These are phyloP conservation scores for Lentinula guzmanii DNA, from an alignment of 768 basidiomycete genomes.

Conservation along the genomic window DNA sequence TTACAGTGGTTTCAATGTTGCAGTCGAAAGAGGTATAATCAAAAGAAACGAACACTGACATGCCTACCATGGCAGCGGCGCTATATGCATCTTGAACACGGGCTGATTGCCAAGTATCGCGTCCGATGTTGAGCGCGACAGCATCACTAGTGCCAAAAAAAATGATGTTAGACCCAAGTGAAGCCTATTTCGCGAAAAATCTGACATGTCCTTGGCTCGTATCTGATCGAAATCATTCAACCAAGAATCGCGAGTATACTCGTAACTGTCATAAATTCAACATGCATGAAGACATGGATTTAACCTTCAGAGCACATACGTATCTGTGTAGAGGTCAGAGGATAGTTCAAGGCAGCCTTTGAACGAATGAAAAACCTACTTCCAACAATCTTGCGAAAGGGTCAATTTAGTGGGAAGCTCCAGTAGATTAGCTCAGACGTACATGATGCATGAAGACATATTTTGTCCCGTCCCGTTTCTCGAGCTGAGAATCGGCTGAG, in stretches of 20 bases:
- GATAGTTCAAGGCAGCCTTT: neutral
- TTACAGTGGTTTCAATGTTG: conserved; percentile 19
- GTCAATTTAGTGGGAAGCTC: neutral
- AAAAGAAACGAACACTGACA: conserved; percentile 55
- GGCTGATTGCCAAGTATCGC: conserved; percentile 41
- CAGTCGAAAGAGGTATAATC: conserved; percentile 51
- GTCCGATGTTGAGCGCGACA: conserved; percentile 59
- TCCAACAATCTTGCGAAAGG: conserved; percentile 32
- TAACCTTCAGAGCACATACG: conserved; percentile 19
- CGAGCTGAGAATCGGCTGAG: neutral
- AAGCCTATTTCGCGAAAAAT: neutral
- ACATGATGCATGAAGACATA: conserved; percentile 51
- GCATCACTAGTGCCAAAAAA: conserved; percentile 37
- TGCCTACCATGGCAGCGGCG: conserved; percentile 29
- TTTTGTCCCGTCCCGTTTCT: conserved; percentile 36
- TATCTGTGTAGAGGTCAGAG: conserved; percentile 25
- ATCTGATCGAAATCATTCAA: conserved; percentile 34
- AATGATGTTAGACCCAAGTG: neutral
- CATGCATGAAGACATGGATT: neutral
- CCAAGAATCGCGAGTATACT: conserved; percentile 34
- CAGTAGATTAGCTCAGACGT: conserved; percentile 10
- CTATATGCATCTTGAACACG: conserved; percentile 45
- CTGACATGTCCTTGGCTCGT: conserved; percentile 35
- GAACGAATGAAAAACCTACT: conserved; percentile 24
- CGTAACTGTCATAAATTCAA: conserved; percentile 21